phyloP scores from a whole-genome alignment of 495 filamentous ascomycete genomes.

The Neurospora tetrasperma region DNA sequence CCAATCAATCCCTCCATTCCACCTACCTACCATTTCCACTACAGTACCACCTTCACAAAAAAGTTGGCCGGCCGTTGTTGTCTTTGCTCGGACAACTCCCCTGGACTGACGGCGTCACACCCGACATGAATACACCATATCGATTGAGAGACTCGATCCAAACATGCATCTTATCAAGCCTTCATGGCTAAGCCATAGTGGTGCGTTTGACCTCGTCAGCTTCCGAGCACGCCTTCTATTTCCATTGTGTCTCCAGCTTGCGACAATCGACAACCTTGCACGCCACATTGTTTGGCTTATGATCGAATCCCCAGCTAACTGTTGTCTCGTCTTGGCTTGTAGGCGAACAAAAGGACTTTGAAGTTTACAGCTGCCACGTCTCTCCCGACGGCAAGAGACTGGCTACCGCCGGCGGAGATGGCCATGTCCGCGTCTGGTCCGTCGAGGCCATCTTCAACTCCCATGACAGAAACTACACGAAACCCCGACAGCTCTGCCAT shows the following conservation, averaged over 20 bases:
- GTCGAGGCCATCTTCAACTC: constrained; percentile 84
- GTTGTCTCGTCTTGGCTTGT: constrained; percentile 13
- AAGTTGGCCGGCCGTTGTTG: neutral
- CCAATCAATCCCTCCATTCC: neutral
- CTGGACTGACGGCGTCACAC: neutral
- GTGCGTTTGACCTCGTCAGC: constrained; percentile 33
- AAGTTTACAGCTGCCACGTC: constrained; percentile 95
- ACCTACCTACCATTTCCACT: neutral
- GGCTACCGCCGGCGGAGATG: constrained; percentile 93
- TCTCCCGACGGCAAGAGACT: constrained; percentile 87
- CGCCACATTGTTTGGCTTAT: neutral
- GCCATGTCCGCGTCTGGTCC: constrained; percentile 95
- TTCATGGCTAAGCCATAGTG: constrained; percentile 84
- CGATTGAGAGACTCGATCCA: constrained; percentile 6
- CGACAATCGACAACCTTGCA: neutral
- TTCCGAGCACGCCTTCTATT: neutral
- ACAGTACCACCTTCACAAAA: neutral
- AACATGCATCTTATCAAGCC: constrained; percentile 85
- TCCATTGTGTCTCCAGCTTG: neutral
- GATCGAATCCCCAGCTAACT: constrained; percentile 3
- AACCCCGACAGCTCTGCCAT: constrained; percentile 89
- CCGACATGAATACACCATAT: constrained; percentile 22
- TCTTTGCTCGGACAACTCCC: neutral
- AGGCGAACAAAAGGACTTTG: constrained; percentile 95
- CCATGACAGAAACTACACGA: constrained; percentile 52